Conservation (phyloP, 2,329 filamentous ascomycete genomes). For the Fusarium palustre region DNA sequence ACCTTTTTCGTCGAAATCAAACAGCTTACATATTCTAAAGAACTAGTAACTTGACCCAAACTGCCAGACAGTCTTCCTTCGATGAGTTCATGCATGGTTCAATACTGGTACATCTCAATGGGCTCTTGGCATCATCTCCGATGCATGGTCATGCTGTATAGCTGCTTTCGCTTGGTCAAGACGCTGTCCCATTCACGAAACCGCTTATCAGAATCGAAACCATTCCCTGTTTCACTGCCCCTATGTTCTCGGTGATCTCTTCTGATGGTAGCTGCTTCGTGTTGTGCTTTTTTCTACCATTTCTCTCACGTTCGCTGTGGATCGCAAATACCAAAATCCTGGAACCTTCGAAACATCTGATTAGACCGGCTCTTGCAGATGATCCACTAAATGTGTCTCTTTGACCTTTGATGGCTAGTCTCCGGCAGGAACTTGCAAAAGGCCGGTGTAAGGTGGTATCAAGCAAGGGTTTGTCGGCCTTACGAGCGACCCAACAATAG, state of each 20-base stretch:
- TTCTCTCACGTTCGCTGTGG: neutral
- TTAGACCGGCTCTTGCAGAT: neutral
- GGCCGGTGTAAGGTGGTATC: neutral
- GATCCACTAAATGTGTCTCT: neutral
- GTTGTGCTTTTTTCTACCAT: neutral
- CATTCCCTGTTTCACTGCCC: neutral
- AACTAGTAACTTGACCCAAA: neutral
- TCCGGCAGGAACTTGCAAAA: neutral
- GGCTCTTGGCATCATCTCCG: neutral
- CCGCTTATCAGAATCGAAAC: neutral
- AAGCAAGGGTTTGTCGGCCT: neutral
- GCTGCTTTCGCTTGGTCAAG: neutral
- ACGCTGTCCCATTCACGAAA: neutral
- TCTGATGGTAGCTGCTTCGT: neutral
- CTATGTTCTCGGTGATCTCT: neutral
- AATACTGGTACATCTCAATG: neutral
- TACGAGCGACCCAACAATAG: neutral
- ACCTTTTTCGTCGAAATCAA: neutral
- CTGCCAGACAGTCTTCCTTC: neutral
- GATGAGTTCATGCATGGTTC: neutral
- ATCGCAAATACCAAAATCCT: neutral
- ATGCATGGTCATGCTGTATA: neutral
- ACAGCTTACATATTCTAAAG: neutral
- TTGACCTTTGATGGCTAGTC: neutral
- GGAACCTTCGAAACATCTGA: neutral